Evolutionary conservation across 768 basidiomycete species (phyloP), one percentile per base, ranked within the genome.

Genomic region (Pisolithus sp.): DNA sequence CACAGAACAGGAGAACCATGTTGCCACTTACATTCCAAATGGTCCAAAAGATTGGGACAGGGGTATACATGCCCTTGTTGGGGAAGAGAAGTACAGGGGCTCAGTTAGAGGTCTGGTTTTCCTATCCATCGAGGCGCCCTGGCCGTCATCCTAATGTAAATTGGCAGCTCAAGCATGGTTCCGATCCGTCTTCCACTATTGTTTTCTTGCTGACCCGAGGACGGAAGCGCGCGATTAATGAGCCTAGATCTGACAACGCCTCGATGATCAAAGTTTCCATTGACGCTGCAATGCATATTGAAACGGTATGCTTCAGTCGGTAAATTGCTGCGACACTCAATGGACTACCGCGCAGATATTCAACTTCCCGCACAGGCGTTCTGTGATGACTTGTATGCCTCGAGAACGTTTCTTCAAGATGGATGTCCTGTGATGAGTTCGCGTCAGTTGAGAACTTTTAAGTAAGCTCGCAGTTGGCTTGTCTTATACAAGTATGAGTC

Each of bases 81-180:
- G 77, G 13, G 76, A 78, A 45, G 67, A 67, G 5, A 73, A 73
- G 51, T 79, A 75, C 59, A 59, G 75, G 20, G 77, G 77, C 30
- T 59, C 62, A 47, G 63, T 61, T 34, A 56, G 75, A 62, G 67
- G 77, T 77, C 50, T 48, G 4, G 74, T 70, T 12, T 38, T 54
- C 20, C 2, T 34, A 18, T 23, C 26, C 7, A 44, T 6, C 7
- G 6, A 21, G 13, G 24, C 12, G 38, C 9, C 40, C n/a, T 4
- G 26, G 1, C 26, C 1, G 12, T 7, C 5, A 10, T 15, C 38
- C 24, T 59, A 24, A 62, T 10, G 3, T 26, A 4, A 18, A 1
- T 24, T 7, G 15, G 18, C 17, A 62, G 61, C 62, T 15, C 57
- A 51, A 56, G 37, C 47, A 7, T 56, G 54, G 62, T 45, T 61